Evolutionary conservation across 129 eudicot genomes (phyloP).

Genomic region (Deinandra increscens): DNA sequence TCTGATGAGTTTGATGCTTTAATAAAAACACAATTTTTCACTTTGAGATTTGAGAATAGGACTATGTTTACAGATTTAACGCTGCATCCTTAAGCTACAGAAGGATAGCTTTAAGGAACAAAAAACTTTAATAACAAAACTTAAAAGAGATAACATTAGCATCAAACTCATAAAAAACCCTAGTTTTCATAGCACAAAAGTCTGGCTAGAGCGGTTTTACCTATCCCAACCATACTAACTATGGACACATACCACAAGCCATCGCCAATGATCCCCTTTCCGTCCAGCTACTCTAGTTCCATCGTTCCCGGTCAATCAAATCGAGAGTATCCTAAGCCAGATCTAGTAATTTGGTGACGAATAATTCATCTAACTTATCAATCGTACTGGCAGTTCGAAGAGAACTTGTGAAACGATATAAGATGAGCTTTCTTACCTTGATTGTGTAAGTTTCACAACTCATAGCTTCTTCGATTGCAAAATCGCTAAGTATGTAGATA

Average conservation of each 20-base stretch:
- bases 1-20: neutral
- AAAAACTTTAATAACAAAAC: neutral
- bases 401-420: neutral
- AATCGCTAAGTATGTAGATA: too few relatives aligned
- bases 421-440: neutral
- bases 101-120: neutral
- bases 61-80: too few relatives aligned
- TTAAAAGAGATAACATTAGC: neutral
- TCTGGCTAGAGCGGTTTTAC: conserved; percentile 4
- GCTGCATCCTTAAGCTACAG: neutral
- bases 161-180: neutral
- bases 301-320: neutral
- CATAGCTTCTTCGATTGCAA: too few relatives aligned
- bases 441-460: neutral
- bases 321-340: neutral
- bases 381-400: neutral
- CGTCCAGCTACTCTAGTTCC: neutral
- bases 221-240: conserved; percentile 10
- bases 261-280: too few relatives aligned
- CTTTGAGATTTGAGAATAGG: too few relatives aligned
- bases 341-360: neutral
- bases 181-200: neutral
- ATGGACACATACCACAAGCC: neutral
- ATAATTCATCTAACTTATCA: neutral
- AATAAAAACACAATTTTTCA: too few relatives aligned